These are phyloP conservation scores for Chrysanthemum seticuspe DNA, from an alignment of 129 eudicot species.

Conservation along the genomic window DNA sequence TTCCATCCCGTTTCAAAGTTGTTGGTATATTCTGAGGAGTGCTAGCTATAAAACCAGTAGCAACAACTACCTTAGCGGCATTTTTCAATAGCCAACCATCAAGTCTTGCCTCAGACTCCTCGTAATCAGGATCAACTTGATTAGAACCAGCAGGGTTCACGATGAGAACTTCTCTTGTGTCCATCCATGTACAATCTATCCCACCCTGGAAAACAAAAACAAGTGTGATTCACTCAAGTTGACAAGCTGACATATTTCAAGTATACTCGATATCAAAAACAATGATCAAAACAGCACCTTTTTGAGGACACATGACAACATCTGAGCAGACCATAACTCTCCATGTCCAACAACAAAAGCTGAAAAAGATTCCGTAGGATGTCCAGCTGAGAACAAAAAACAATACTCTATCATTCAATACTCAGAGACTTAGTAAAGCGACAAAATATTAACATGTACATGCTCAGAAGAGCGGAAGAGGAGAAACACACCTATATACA, in stretches of 20 bases:
- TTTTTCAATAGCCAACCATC: conserved; percentile 68
- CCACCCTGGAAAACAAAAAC: conserved; percentile 54
- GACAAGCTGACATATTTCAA: background rate
- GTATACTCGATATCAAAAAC: conserved; percentile 7
- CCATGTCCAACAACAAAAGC: conserved; percentile 99
- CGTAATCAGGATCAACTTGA: conserved; percentile 97
- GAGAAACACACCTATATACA: conserved; percentile 60
- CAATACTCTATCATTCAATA: background rate
- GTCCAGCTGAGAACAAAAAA: conserved; percentile 79
- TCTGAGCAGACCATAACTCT: conserved; percentile 96
- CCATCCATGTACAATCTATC: conserved; percentile 88
- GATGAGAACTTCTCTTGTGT: conserved; percentile 82
- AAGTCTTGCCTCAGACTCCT: conserved; percentile 79
- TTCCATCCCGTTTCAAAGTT: conserved; percentile 94
- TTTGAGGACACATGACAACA: conserved; percentile 69
- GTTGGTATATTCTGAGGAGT: conserved; percentile 92
- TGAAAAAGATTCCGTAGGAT: conserved; percentile 87
- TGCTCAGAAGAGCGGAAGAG: conserved; percentile 8
- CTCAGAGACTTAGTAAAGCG: background rate
- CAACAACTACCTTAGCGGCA: conserved; percentile 66
- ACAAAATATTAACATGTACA: background rate
- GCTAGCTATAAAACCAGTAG: conserved; percentile 96
- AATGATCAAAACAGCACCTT: conserved; percentile 48
- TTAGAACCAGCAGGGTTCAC: conserved; percentile 85
- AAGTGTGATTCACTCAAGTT: background rate